Percentiles rank a stretch among this genome's conserved stretches.
phyloP scores from a whole-genome alignment of 768 basidiomycete species.

The Boletus rubescentipes region DNA sequence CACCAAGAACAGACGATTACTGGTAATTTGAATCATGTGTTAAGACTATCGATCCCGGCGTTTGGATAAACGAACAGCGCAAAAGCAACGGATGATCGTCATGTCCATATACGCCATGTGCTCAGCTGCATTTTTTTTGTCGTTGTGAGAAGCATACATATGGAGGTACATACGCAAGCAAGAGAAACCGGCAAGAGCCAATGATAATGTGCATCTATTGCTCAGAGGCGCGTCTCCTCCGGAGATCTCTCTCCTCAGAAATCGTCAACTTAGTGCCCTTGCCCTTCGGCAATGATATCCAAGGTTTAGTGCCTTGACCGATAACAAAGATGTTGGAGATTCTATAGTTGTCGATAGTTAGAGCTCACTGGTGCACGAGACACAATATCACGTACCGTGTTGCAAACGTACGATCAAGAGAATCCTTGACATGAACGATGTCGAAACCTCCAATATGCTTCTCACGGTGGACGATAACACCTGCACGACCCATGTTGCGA shows the following conservation, averaged over 20 bases:
- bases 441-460: slow-evolving; percentile 98
- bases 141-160: slow-evolving; percentile 19
- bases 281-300: slow-evolving; percentile 96
- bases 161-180: slow-evolving; percentile 16
- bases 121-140: slow-evolving; percentile 23
- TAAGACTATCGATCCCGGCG: not conserved
- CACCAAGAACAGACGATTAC: slow-evolving; percentile 43
- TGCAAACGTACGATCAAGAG: slow-evolving; percentile 92
- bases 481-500: slow-evolving; percentile 98
- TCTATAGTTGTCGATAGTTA: slow-evolving; percentile 39
- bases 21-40: slow-evolving; percentile 34
- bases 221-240: slow-evolving; percentile 79
- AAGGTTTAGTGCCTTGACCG: slow-evolving; percentile 92
- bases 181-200: slow-evolving; percentile 1
- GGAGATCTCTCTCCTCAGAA: slow-evolving; percentile 91
- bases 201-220: slow-evolving; percentile 42
- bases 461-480: slow-evolving; percentile 94
- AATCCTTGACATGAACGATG: slow-evolving; percentile 97
- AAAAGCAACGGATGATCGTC: no score
- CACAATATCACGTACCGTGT: slow-evolving; percentile 69
- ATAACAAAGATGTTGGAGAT: slow-evolving; percentile 98
- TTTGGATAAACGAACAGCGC: not conserved
- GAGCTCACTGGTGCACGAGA: not conserved
- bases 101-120: slow-evolving; percentile 16
- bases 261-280: slow-evolving; percentile 98